Percentiles rank a stretch among this genome's conserved stretches.
These are phyloP conservation scores for Rasamsonia emersonii DNA, from an alignment of 2,329 filamentous ascomycete genomes.

Conservation along the genomic window DNA sequence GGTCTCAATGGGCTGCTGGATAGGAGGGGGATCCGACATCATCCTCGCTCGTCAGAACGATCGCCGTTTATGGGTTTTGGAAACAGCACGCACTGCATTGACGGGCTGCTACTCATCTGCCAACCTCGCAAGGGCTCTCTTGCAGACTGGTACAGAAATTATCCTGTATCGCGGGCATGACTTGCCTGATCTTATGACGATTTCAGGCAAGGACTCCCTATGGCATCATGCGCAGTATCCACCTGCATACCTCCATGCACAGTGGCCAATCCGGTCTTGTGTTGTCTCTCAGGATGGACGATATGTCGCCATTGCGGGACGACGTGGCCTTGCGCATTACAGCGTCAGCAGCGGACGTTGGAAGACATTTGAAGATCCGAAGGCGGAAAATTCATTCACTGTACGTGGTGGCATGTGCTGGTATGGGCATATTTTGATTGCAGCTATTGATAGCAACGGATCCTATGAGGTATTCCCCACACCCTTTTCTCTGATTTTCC, in stretches of 20 bases:
- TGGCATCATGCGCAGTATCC: slow-evolving; percentile 92
- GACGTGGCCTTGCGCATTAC: slow-evolving; percentile 86
- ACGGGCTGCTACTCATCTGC: slow-evolving; percentile 85
- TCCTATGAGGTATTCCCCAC: slow-evolving; percentile 56
- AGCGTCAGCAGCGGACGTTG: slow-evolving; percentile 89
- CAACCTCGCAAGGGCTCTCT: slow-evolving; percentile 78
- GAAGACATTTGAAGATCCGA: slow-evolving; percentile 82
- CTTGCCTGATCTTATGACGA: slow-evolving; percentile 77
- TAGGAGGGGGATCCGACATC: slow-evolving; percentile 79
- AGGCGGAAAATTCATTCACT: slow-evolving; percentile 79
- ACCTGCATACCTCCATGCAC: slow-evolving; percentile 71
- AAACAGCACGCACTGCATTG: slow-evolving; percentile 90
- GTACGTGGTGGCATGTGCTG: slow-evolving; percentile 97
- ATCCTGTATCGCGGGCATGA: slow-evolving; percentile 94
- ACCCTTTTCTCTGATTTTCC: background rate
- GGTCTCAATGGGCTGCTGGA: slow-evolving; percentile 70
- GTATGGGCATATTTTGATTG: slow-evolving; percentile 92
- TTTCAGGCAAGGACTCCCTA: slow-evolving; percentile 84
- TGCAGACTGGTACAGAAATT: slow-evolving; percentile 80
- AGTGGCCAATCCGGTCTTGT: slow-evolving; percentile 85
- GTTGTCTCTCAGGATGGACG: slow-evolving; percentile 86
- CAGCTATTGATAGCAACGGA: slow-evolving; percentile 77
- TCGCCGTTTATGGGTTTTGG: slow-evolving; percentile 74
- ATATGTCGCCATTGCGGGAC: slow-evolving; percentile 93
- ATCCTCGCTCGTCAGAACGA: slow-evolving; percentile 63